These are phyloP conservation scores for Chaetoceros muelleri DNA, from an alignment of 108 stramenopile species.

Conservation along the genomic window DNA sequence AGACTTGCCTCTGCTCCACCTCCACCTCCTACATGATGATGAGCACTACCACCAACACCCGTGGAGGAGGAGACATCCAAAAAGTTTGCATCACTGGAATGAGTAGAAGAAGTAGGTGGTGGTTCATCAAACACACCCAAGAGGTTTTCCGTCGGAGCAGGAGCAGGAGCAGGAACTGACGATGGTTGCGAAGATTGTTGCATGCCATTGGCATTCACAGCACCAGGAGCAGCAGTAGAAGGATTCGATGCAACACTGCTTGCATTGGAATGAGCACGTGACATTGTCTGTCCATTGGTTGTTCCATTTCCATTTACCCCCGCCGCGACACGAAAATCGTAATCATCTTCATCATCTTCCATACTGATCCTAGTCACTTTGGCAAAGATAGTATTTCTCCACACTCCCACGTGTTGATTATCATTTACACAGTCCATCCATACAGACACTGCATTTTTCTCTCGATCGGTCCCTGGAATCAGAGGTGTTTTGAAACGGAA, in stretches of 20 bases:
- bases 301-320: neutral
- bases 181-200: constrained; percentile 16
- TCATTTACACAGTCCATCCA: constrained; percentile 87
- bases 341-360: constrained; percentile 61
- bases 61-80: constrained; percentile 22
- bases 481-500: constrained; percentile 92
- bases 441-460: constrained; percentile 67
- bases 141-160: constrained; percentile 21
- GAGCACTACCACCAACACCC: neutral
- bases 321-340: constrained; percentile 35
- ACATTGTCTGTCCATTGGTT: neutral
- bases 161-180: constrained; percentile 14
- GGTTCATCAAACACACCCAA: constrained; percentile 49
- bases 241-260: constrained; percentile 11
- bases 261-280: neutral
- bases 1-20: constrained; percentile 34
- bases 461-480: constrained; percentile 67
- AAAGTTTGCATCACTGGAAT: constrained; percentile 23
- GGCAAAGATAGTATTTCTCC: constrained; percentile 60
- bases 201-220: constrained; percentile 10
- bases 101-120: constrained; percentile 13
- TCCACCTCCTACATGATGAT: too few species aligned
- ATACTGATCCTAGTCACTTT: constrained; percentile 66
- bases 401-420: constrained; percentile 53
- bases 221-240: constrained; percentile 15